phyloP scores from a whole-genome alignment of 768 basidiomycete species.

The Tulasnella sp. region DNA sequence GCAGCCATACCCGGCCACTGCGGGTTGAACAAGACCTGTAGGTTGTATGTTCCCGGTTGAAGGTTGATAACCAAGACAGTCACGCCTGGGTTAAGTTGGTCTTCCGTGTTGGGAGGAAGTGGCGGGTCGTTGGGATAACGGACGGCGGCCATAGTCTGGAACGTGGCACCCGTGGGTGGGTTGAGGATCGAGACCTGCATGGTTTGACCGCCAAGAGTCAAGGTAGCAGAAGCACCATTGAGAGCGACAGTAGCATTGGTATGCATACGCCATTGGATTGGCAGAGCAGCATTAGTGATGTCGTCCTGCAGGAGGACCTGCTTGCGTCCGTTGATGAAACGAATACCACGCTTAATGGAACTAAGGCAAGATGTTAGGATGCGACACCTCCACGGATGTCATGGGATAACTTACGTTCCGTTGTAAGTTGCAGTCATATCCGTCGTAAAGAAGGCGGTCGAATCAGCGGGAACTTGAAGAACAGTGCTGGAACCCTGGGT shows the following conservation, averaged over 20 bases:
- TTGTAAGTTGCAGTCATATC: constrained; percentile 70
- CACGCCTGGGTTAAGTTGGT: constrained; percentile 68
- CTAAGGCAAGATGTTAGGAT: constrained; percentile 31
- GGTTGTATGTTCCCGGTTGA: constrained; percentile 54
- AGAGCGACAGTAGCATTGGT: constrained; percentile 75
- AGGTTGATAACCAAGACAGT: constrained; percentile 61
- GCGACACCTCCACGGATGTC: background rate
- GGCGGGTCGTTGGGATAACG: constrained; percentile 51
- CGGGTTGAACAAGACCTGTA: constrained; percentile 88
- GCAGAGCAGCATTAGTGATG: constrained; percentile 40
- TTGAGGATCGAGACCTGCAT: constrained; percentile 55
- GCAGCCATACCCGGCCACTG: constrained; percentile 67
- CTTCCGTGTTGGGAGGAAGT: constrained; percentile 42
- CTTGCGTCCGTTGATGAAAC: constrained; percentile 64
- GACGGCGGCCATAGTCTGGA: constrained; percentile 42
- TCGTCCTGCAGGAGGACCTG: constrained; percentile 95
- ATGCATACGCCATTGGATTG: constrained; percentile 84
- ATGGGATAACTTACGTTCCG: constrained; percentile 22
- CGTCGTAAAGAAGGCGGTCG: constrained; percentile 70
- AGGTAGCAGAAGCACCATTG: constrained; percentile 54
- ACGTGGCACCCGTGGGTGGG: constrained; percentile 49
- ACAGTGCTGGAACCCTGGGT: constrained; percentile 79
- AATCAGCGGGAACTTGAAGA: constrained; percentile 43
- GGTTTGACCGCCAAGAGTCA: constrained; percentile 57
- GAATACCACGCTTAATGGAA: constrained; percentile 72